Base-by-base conservation (phyloP, 2,329 filamentous ascomycete genomes). In the Microdochium bolleyi region DNA sequence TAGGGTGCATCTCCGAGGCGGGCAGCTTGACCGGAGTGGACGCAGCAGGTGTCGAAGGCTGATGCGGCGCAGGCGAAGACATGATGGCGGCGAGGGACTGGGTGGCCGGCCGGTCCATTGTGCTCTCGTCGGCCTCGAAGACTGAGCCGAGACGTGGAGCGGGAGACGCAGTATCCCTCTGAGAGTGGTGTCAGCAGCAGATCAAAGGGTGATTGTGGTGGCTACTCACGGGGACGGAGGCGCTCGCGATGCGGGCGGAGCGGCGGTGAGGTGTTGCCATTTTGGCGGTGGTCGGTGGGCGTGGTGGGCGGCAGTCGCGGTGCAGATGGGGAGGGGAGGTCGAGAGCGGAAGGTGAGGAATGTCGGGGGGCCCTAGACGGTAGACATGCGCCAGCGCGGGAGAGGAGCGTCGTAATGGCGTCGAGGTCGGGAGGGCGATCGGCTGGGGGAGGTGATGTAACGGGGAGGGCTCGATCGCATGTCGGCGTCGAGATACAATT, bases 1-100 rank as follows among this genome's bases (percentile, higher is more conserved):
- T 88, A 9, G 92, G 92, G 66, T 96, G 92, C 92, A 96, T 96
- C 67, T 96, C 91, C 55, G 85, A 83, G 57, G 79, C 78, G 49
- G 86, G 75, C 24, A 89, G 88, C 71, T 88, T 87, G 59, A 87
- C 73, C 5, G 83, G 78, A 3, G 83, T 83, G 14, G 78, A 79
- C 38, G 82, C 81, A 41, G 76, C 77, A 4, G 90, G 90, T 1
- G 88, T 86, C 61, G 67, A 59, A 50, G 73, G 65, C 50, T 61
- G 59, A 48, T 62, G 63, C 54, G 61, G 56, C 9, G 48, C 48
- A 25, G 70, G 65, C 24, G 70, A 72, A 21, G 71, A 70, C 54
- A 64, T 62, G 51, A 62, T 58, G 19, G 64, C 58, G 60, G 69
- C 57, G 49, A 62, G 55, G 53, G 61, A 64, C 51, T 60, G 62